A percentile compares a stretch with the other conserved stretches of the same genome.
phyloP scores from a whole-genome alignment of 75 land plant genomes.

The Picea sitchensis region DNA sequence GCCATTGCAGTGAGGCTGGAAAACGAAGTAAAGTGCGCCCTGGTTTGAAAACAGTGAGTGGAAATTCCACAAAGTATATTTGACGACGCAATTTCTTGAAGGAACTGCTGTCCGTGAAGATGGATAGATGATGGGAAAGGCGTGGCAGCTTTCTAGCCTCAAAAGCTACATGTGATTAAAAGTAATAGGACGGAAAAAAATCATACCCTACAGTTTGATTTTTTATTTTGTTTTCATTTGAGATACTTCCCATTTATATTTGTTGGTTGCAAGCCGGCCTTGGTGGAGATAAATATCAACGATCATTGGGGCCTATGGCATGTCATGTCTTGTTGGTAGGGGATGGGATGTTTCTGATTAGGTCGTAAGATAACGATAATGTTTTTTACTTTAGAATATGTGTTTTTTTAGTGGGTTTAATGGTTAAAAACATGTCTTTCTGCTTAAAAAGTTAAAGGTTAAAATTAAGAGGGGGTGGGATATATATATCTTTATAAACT shows the following conservation, averaged over 20 bases:
- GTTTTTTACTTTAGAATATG: no score
- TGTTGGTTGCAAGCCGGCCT: not conserved
- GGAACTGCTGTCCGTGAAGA: not conserved
- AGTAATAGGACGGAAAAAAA: not conserved
- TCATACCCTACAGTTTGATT: not conserved
- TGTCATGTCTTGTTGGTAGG: not conserved
- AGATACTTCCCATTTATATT: no score
- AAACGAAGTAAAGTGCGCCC: no score
- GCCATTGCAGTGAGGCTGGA: not conserved
- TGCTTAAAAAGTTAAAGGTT: no score
- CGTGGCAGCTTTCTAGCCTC: constrained; percentile 1
- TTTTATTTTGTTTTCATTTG: no score
- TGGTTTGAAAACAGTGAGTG: no score
- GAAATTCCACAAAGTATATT: no score
- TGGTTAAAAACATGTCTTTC: no score
- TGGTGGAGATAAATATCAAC: not conserved
- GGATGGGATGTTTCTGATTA: not conserved
- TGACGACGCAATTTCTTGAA: not conserved
- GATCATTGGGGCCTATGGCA: not conserved
- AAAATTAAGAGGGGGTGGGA: no score
- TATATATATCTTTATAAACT: no score
- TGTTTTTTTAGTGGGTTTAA: no score
- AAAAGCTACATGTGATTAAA: not conserved
- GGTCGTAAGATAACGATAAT: no score
- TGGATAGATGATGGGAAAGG: not conserved